Percentiles rank a stretch among this genome's conserved stretches.
These are phyloP conservation scores for Spergularia bocconei DNA, from an alignment of 148 eudicot species.

Conservation along the genomic window DNA sequence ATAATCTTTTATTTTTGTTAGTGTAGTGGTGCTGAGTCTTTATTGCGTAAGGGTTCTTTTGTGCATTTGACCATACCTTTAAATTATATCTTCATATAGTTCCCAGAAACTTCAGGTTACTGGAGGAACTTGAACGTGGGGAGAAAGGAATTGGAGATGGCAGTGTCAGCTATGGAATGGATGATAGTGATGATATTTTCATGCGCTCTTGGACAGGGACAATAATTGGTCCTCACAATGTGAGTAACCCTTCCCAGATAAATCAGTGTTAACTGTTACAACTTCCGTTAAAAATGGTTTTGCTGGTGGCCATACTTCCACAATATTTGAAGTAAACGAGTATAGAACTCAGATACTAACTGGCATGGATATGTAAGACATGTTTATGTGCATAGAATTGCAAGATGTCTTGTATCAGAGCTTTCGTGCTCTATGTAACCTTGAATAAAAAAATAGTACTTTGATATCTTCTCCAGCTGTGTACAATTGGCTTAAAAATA, in stretches of 20 bases:
- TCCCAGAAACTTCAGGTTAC: slow-evolving; percentile 55
- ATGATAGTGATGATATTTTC: slow-evolving; percentile 57
- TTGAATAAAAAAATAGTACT: no score
- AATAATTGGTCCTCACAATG: slow-evolving; percentile 60
- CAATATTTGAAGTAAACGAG: background rate
- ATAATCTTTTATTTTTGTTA: background rate
- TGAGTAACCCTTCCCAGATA: slow-evolving; percentile 23
- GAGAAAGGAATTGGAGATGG: slow-evolving; percentile 70
- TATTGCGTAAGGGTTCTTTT: background rate
- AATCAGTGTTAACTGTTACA: background rate
- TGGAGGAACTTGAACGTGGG: slow-evolving; percentile 63
- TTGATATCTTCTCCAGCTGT: background rate
- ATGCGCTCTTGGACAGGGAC: slow-evolving; percentile 71
- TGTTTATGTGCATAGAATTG: no score
- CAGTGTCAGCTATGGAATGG: slow-evolving; percentile 64
- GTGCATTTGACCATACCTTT: slow-evolving; percentile 1
- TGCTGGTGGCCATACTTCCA: background rate
- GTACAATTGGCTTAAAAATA: background rate
- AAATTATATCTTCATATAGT: slow-evolving; percentile 27
- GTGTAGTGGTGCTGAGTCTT: background rate
- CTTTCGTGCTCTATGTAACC: no score
- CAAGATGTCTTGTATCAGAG: no score
- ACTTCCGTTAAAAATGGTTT: background rate
- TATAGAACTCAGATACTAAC: background rate
- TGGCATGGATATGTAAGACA: no score